Evolutionary conservation across 495 filamentous ascomycete species (phyloP), one percentile per base, ranked within the genome.

Genomic region (Penicillium nucicola): DNA sequence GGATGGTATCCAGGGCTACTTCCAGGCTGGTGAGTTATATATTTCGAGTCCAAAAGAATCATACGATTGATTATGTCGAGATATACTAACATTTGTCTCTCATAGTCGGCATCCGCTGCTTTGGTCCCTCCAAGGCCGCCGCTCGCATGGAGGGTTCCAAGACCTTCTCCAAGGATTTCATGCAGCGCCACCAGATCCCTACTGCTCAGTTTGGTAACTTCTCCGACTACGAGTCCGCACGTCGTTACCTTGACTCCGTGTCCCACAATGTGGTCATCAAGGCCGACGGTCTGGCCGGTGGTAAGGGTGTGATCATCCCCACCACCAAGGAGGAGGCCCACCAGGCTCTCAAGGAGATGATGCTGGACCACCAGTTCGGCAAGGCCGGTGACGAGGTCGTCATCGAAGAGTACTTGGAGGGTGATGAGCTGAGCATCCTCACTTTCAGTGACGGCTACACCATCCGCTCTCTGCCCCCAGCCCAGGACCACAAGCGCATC

Each of bases 111-210:
- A 90, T 97, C 56, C 77, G 82, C 60, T 86, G 84, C 70, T 98
- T 96, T 58, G 93, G 93, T 12, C 93, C 93, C 2, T 86, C 85
- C 40, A 84, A 89, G 74, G 81, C 79, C 32, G 95, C 93, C 33
- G 92, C 95, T 23, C 79, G 80, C 45, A 87, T 98, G 85, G 93
- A 98, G 68, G 93, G 93, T 45, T 92, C 87, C 66, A 97, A 98
- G 76, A 87, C 92, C 12, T 97, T 95, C 71, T 88, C 90, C 25
- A 98, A 98, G 69, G 92, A 98, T 70, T 98, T 98, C 67, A 98
- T 98, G 95, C 82, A 88, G 67, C 82, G 84, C 53, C 84, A 96
- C 69, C 76, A 77, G 57, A 96, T 98, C 57, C 92, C 93, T 33
- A 97, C 93, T 2, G 93, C 95, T 6, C 79, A 76, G 22, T 98